Percentiles rank a stretch among this genome's conserved stretches.
Evolutionary conservation across 257 asterid species (phyloP).

Genomic region (Agastache rugosa): DNA sequence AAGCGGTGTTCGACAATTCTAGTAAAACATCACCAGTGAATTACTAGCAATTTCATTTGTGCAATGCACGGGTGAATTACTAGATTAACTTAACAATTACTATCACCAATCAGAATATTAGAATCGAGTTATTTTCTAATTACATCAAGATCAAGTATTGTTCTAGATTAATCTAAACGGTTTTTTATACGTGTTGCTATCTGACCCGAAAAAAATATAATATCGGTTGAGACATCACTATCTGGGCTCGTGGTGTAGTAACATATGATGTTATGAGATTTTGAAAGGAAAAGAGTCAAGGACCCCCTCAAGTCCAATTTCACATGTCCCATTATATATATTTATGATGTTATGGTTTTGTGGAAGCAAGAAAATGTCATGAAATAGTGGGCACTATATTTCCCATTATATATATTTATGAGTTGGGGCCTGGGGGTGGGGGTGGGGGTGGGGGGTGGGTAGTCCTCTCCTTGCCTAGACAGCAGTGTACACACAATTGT

Average conservation of each 20-base stretch:
- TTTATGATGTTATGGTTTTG: conserved; percentile 44
- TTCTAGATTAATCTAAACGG: background rate
- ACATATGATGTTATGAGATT: background rate
- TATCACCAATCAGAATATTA: background rate
- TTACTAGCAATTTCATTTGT: too few species aligned
- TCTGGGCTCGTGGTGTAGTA: background rate
- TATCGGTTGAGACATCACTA: background rate
- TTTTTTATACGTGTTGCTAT: background rate
- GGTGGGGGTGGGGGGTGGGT: conserved; percentile 16
- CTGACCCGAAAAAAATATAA: background rate
- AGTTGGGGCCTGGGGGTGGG: conserved; percentile 27
- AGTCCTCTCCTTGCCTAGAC: conserved; percentile 46
- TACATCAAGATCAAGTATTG: background rate
- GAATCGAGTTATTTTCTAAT: background rate
- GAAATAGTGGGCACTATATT: conserved; percentile 28
- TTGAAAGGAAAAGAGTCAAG: background rate
- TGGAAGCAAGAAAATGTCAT: conserved; percentile 44
- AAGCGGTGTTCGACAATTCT: background rate
- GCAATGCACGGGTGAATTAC: too few species aligned
- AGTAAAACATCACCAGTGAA: too few species aligned
- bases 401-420: conserved; percentile 34
- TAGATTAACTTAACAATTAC: background rate
- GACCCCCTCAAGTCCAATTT: conserved; percentile 42
- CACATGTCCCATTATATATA: too few species aligned
- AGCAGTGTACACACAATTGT: conserved; percentile 43